Base-by-base conservation (phyloP, 306 rosid species). In the Phaseolus lunatus region DNA sequence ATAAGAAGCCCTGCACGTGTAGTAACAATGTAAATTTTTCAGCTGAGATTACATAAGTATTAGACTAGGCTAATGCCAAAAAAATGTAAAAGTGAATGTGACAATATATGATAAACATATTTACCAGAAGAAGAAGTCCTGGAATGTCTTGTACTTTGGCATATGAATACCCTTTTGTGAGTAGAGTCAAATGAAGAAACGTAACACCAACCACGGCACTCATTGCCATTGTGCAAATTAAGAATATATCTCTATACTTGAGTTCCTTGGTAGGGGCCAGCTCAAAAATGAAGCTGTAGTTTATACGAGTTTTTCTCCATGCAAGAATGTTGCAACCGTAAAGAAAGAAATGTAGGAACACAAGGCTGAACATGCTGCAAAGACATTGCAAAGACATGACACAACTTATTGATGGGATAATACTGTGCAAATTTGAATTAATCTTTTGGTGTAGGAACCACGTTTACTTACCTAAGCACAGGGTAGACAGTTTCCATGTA, bases 401-500 rank as follows among this genome's bases (percentile, higher is more conserved):
- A 83, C 50, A 79, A 33, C 45, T 75, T 57, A 61, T 48, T n/a
- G 56, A 24, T 24, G 48, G 24, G 58, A 72, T 59, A 49, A 39
- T 58, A 75, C 56, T 29, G 43, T 9, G 62, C 44, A 75, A 19
- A 57, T 76, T 50, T 72, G 24, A 50, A 64, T 53, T 20, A 23
- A 18, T 10, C 1, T 19, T n/a, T 1, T 31, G 66, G 10, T 44
- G 39, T 8, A 16, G 72, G 47, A 73, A 23, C 7, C 11, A 14
- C 22, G 24, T 78, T 62, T 73, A 70, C 87, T 83, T 86, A 89
- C 99, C 99, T 92, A 72, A 95, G 87, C 72, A 95, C 86, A 77
- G 99, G 99, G 80, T 90, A 95, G 37, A 80, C 92, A 73, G 97
- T 95, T 85, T 95, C 98, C 99, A 95, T 92, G 86, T 95, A 95